These are phyloP conservation scores for Nakaseomyces uthaithaninus DNA, from an alignment of 1,139 yeast species.

Conservation along the genomic window DNA sequence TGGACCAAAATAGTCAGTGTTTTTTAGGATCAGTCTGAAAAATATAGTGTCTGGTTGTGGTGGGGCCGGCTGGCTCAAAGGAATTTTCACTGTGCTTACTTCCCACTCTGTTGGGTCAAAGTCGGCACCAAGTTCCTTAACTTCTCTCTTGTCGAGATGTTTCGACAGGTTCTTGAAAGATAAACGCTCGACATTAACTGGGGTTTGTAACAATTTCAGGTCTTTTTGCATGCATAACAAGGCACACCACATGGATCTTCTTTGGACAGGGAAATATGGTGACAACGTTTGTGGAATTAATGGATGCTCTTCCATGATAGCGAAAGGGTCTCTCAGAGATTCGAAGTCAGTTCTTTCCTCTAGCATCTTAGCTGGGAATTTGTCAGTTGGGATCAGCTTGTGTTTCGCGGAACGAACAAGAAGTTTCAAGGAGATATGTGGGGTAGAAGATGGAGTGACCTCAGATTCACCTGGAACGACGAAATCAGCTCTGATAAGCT, in stretches of 20 bases:
- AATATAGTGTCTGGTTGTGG: conserved; percentile 50
- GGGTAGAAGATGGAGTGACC: conserved; percentile 67
- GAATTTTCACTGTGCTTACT: conserved; percentile 67
- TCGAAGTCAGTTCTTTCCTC: conserved; percentile 53
- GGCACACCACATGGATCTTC: conserved; percentile 56
- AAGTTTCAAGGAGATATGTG: conserved; percentile 69
- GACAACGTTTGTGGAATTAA: conserved; percentile 53
- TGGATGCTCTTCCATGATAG: conserved; percentile 59
- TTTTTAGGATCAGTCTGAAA: conserved; percentile 58
- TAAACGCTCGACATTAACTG: conserved; percentile 42
- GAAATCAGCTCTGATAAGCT: conserved; percentile 64
- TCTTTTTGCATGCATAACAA: conserved; percentile 66
- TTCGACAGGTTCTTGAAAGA: conserved; percentile 25
- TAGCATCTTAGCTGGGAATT: conserved; percentile 34
- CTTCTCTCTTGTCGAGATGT: conserved; percentile 25
- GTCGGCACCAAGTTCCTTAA: conserved; percentile 23
- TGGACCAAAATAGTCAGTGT: conserved; percentile 60
- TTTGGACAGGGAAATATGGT: conserved; percentile 63
- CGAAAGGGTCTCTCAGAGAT: conserved; percentile 62
- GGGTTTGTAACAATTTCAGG: conserved; percentile 66
- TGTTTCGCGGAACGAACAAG: conserved; percentile 64
- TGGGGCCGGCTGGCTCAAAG: conserved; percentile 66
- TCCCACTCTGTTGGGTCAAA: conserved; percentile 41
- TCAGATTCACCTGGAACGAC: conserved; percentile 78
- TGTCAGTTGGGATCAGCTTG: conserved; percentile 33